These are phyloP conservation scores for Suaeda aralocaspica DNA, from an alignment of 148 eudicot genomes.

Conservation along the genomic window DNA sequence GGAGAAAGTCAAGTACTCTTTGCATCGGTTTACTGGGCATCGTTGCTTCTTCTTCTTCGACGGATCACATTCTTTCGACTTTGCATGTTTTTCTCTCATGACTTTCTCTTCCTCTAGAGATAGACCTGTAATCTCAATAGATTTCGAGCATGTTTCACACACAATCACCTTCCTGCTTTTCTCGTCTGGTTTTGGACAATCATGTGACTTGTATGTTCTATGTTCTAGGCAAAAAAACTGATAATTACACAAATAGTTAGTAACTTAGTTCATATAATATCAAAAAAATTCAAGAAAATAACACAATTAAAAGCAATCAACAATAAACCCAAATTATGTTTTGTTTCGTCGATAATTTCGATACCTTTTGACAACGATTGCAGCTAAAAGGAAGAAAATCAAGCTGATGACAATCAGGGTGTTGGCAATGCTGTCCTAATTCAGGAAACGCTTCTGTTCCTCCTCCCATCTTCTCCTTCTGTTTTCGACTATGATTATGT, in stretches of 20 bases:
- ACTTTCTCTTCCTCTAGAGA: slow-evolving; percentile 47
- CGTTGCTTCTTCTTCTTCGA: slow-evolving; percentile 68
- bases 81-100: slow-evolving; percentile 47
- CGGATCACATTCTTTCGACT: slow-evolving; percentile 74
- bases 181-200: slow-evolving; percentile 59
- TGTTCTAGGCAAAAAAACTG: slow-evolving; percentile 84
- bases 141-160: slow-evolving; percentile 59
- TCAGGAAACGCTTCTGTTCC: slow-evolving; percentile 86
- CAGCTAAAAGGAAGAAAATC: slow-evolving; percentile 91
- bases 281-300: not conserved
- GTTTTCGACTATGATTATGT: not conserved
- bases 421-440: slow-evolving; percentile 74
- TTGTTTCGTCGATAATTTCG: too few species aligned
- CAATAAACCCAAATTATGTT: too few species aligned
- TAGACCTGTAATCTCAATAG: slow-evolving; percentile 65
- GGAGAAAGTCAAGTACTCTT: slow-evolving; percentile 57
- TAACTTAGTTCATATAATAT: not conserved
- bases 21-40: slow-evolving; percentile 65
- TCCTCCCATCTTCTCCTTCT: slow-evolving; percentile 37
- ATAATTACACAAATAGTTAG: not conserved
- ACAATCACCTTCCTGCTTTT: slow-evolving; percentile 63
- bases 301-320: too few species aligned
- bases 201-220: slow-evolving; percentile 65
- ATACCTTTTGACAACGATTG: slow-evolving; percentile 65
- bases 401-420: slow-evolving; percentile 60